Evolutionary conservation across 2,329 filamentous ascomycete species (phyloP).

Genomic region (Onygenales sp.): DNA sequence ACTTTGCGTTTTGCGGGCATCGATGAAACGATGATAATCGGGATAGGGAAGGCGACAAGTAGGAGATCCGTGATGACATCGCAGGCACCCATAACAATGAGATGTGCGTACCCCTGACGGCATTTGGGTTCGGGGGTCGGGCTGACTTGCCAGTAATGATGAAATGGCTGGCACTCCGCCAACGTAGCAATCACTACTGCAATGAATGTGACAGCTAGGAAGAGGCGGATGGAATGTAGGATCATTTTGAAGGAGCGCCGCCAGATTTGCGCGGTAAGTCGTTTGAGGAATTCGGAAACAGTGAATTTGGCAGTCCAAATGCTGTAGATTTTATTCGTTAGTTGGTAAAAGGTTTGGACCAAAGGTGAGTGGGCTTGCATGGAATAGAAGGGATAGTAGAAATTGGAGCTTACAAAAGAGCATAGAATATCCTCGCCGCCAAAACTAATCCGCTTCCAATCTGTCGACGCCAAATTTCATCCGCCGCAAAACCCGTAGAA

Average conservation of each 20-base stretch:
- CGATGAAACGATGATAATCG: slow-evolving; percentile 70
- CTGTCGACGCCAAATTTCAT: slow-evolving; percentile 52
- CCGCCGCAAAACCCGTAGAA: slow-evolving; percentile 42
- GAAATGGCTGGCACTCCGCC: slow-evolving; percentile 69
- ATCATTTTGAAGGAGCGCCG: slow-evolving; percentile 63
- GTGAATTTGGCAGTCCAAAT: slow-evolving; percentile 89
- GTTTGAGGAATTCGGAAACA: slow-evolving; percentile 82
- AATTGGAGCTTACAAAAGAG: slow-evolving; percentile 61
- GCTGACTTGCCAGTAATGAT: slow-evolving; percentile 68
- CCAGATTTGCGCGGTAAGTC: slow-evolving; percentile 76
- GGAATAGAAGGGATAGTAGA: neutral
- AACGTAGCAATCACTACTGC: slow-evolving; percentile 74
- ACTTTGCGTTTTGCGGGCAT: slow-evolving; percentile 71
- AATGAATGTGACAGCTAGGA: slow-evolving; percentile 68
- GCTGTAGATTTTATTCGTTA: slow-evolving; percentile 35
- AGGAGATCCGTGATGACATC: slow-evolving; percentile 85
- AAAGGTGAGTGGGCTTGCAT: neutral
- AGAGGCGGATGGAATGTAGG: slow-evolving; percentile 62
- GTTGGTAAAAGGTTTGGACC: neutral
- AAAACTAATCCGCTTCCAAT: slow-evolving; percentile 77
- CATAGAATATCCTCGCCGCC: slow-evolving; percentile 74
- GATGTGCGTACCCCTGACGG: slow-evolving; percentile 75
- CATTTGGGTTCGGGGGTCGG: slow-evolving; percentile 80
- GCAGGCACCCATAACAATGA: slow-evolving; percentile 80
- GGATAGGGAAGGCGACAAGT: slow-evolving; percentile 79